Evolutionary conservation across 2,329 filamentous ascomycete genomes (phyloP).

Genomic region (Coniochaeta sp.): DNA sequence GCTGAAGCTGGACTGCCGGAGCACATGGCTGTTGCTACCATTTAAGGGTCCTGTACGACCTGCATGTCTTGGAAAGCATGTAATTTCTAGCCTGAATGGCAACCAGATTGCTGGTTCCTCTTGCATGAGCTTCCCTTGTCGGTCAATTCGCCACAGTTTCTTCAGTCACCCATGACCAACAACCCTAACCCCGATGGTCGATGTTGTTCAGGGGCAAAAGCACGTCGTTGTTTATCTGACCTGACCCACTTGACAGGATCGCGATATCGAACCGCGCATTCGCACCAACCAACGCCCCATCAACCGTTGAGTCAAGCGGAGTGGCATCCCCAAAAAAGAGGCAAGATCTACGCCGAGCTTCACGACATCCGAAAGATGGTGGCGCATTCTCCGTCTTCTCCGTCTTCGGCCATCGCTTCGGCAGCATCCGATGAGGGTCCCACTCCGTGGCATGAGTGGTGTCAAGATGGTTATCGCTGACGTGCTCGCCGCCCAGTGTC

Average conservation of each 20-base stretch:
- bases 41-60: neutral
- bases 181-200: slow-evolving; percentile 1
- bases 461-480: neutral
- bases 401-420: neutral
- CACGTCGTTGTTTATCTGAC: neutral
- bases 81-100: too few species aligned
- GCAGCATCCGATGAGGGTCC: neutral
- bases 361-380: neutral
- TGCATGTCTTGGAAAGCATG: neutral
- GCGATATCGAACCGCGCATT: neutral
- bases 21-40: neutral
- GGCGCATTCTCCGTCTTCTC: neutral
- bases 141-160: neutral
- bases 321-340: too few species aligned
- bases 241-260: neutral
- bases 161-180: neutral
- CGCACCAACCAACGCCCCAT: neutral
- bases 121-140: neutral
- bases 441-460: neutral
- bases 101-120: too few species aligned
- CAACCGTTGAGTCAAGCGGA: neutral
- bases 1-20: neutral
- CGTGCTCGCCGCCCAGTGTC: neutral
- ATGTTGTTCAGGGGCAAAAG: neutral
- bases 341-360: neutral